Base-by-base conservation (phyloP, 106 monocot species). In the Platanthera guangdongensis region DNA sequence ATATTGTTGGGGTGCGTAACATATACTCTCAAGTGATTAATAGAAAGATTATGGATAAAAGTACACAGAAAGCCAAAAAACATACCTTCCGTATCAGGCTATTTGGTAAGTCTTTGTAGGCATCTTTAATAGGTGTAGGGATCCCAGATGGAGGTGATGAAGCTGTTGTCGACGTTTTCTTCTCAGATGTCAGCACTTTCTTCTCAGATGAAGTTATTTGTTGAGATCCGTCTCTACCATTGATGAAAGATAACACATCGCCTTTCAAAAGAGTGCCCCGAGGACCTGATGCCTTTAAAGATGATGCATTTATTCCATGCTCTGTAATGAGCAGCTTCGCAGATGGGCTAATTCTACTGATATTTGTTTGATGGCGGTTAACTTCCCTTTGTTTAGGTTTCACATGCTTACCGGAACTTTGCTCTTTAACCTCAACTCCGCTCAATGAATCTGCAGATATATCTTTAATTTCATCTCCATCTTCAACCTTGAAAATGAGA, bases 261-360 rank as follows among this genome's bases (percentile, higher is more conserved):
- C 94, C 83, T 83, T 97, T 97, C 80, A 94, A 78, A 69, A 97
- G 94, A 77, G 97, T 97, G 10, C 88, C 91, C 62, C 78, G 89
- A 74, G 97, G 97, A 55, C 97, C 97, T 51, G 97, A 91, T 68
- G 97, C 89, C 74, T 83, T 83, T 5, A 97, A 60, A 19, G 83
- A 91, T 62, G 97, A 94, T 59, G 68, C 67, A 47, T 97, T 89
- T 18, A 97, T 76, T 51, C 88, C 87, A 88, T 89, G 80, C 77
- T 92, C 91, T 77, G 82, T 51, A 75, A 94, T 89, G 22, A 97
- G 94, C 78, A 97, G 78, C 73, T 88, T 97, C 68, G 97, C 97
- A 52, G 94, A 82, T 70, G 97, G 97, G 81, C 97, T 97, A 39
- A 97, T 90, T 85, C 94, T 81, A 46, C 79, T 89, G 28, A 94